These are phyloP conservation scores for Marasmius fiardii DNA, from an alignment of 1,284 basidiomycete species.

Conservation along the genomic window DNA sequence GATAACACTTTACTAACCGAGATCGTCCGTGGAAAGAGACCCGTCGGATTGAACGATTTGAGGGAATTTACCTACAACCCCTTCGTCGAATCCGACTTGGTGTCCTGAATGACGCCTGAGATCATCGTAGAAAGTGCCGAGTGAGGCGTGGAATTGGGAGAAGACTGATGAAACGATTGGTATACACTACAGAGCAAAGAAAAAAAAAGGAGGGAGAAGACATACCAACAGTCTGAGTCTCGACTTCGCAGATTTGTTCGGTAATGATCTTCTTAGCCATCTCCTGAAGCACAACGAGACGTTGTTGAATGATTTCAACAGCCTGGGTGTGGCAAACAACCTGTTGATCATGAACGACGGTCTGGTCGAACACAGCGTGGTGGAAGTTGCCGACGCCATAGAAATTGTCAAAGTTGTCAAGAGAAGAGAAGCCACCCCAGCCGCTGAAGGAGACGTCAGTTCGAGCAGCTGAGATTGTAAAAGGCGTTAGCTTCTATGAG, in stretches of 20 bases:
- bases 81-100: conserved; percentile 1
- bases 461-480: not conserved
- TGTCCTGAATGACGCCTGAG: not conserved
- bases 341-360: conserved; percentile 25
- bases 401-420: conserved; percentile 38
- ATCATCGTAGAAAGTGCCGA: not conserved
- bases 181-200: not conserved
- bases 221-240: not conserved
- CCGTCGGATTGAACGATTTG: not conserved
- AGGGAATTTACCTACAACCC: not conserved
- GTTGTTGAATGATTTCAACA: conserved; percentile 34
- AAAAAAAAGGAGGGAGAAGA: not conserved
- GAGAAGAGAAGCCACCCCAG: conserved; percentile 32
- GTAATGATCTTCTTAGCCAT: conserved; percentile 27
- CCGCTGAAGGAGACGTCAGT: conserved; percentile 28
- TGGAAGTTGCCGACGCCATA: conserved; percentile 37
- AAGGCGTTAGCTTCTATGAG: not conserved
- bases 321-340: conserved; percentile 14
- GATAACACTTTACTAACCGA: not conserved
- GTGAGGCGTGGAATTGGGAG: not conserved
- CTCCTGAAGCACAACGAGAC: conserved; percentile 37
- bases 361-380: conserved; percentile 27
- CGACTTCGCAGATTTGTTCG: not conserved
- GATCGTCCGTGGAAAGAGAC: not conserved
- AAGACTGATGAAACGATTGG: not conserved